These are phyloP conservation scores for Thermothelomyces thermophilus DNA, from an alignment of 2,329 filamentous ascomycete species.

Conservation along the genomic window DNA sequence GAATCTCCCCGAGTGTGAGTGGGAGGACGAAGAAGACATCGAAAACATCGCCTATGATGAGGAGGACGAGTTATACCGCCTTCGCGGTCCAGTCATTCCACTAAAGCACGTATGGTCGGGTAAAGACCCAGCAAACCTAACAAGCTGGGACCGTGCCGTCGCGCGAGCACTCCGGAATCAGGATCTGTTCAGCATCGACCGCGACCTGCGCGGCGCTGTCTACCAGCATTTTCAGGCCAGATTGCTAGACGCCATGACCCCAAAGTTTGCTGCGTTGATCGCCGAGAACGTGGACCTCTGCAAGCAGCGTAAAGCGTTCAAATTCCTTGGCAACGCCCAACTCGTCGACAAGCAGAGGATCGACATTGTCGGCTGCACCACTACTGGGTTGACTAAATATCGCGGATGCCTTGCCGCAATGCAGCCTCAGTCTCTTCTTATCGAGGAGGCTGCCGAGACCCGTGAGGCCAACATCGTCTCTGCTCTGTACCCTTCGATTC, in stretches of 20 bases:
- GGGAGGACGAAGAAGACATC: conserved; percentile 38
- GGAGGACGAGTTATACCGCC: conserved; percentile 29
- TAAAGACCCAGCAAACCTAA: conserved; percentile 24
- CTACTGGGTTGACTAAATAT: conserved; percentile 76
- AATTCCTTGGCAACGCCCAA: conserved; percentile 50
- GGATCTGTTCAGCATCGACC: conserved; percentile 57
- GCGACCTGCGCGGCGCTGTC: conserved; percentile 51
- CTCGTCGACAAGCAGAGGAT: conserved; percentile 34
- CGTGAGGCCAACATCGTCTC: conserved; percentile 55
- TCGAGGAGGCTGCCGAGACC: conserved; percentile 77
- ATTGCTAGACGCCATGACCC: conserved; percentile 42
- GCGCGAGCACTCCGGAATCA: conserved; percentile 15
- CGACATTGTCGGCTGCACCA: conserved; percentile 61
- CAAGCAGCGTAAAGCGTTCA: conserved; percentile 47
- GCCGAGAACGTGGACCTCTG: conserved; percentile 44
- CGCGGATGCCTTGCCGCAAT: conserved; percentile 61
- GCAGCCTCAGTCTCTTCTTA: conserved; percentile 60
- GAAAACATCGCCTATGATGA: conserved; percentile 34
- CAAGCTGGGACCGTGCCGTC: conserved; percentile 13
- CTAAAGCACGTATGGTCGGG: conserved; percentile 39
- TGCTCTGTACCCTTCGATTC: conserved; percentile 43
- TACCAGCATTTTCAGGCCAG: conserved; percentile 58
- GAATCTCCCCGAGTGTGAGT: conserved; percentile 44
- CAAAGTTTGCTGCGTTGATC: conserved; percentile 44
- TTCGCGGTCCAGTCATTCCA: conserved; percentile 39